phyloP scores from a whole-genome alignment of 345 rosid species.

The Durio zibethinus region DNA sequence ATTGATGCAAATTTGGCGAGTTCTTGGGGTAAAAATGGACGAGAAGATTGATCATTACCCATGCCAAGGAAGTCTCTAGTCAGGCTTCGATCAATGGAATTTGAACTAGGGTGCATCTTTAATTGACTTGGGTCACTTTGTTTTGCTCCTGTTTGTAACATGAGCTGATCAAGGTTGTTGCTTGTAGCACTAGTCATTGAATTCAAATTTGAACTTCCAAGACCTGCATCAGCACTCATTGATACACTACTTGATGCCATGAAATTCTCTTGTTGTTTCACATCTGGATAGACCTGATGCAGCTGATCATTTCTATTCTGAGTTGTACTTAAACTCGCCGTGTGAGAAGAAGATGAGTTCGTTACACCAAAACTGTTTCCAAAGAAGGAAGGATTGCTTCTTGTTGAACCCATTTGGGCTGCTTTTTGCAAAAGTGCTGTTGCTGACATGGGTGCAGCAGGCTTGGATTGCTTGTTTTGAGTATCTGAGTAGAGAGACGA shows the following conservation, averaged over 20 bases:
- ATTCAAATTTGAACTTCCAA: conserved; percentile 26
- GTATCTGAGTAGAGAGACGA: conserved; percentile 39
- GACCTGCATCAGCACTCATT: conserved; percentile 7
- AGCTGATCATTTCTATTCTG: conserved; percentile 23
- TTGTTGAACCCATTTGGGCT: conserved; percentile 89
- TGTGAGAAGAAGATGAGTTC: conserved; percentile 42
- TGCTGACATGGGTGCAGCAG: conserved; percentile 70
- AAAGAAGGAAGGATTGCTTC: conserved; percentile 57
- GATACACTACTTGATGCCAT: conserved; percentile 14
- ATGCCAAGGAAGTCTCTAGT: conserved; percentile 87
- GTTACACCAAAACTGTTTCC: conserved; percentile 43
- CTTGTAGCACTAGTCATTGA: conserved; percentile 22
- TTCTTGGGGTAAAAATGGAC: conserved; percentile 58
- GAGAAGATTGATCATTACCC: conserved; percentile 43
- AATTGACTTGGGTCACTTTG: conserved; percentile 19
- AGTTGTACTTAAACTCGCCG: conserved; percentile 18
- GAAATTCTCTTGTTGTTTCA: conserved; percentile 28
- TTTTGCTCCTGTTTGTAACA: conserved; percentile 33
- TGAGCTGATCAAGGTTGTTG: conserved; percentile 30
- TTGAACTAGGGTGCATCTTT: conserved; percentile 33
- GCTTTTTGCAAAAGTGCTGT: conserved; percentile 94
- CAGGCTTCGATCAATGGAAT: conserved; percentile 37
- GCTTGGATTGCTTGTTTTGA: conserved; percentile 34
- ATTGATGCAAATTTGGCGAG: conserved; percentile 70
- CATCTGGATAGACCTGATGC: conserved; percentile 29